Evolutionary conservation across 164 flowering plant species (phyloP), one percentile per base, ranked within the genome.

Genomic region (Macadamia integrifolia): DNA sequence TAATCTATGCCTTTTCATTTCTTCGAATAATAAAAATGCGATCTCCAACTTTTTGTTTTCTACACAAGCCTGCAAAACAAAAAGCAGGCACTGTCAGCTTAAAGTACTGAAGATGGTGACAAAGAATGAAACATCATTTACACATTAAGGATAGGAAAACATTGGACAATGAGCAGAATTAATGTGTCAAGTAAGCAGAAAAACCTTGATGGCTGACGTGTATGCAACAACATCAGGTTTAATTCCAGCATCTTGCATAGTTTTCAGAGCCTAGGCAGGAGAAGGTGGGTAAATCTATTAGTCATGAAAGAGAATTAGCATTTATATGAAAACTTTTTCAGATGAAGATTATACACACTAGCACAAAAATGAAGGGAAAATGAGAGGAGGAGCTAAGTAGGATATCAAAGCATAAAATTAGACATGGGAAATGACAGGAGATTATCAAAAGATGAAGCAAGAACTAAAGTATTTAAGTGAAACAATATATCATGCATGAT

Each of bases 141-240:
- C 50, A 9, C 6, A 49, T 28, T 18, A 29, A 49, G 60, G 14
- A 2, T 56, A 31, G 60, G 29, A 17, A 31, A 61, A 52, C 29
- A 59, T 29, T 46, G 29, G 1, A 28, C 9, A 64, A 42, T 13
- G 69, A 64, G 42, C 66, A 52, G 63, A 42, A 1, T 30, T 18
- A 68, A 23, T 49, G 12, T 23, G 32, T 61, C 8, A 30, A 69
- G 29, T 70, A 64, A 67, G 14, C 56, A 30, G 18, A 58, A 35
- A 14, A 46, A 93, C 98, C 97, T 91, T 90, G 58, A 93, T 90
- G 53, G 89, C 88, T 68, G 93, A 81, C 64, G 98, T 88, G 70
- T 90, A 93, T 53, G 97, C 83, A 65, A 93, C 71, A 60, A 90
- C 93, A 76, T 93, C 98, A 65, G 97, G 93, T 62, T 76, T 80